These are phyloP conservation scores for Pyrus bretschneideri DNA, from an alignment of 306 rosid species.

Conservation along the genomic window DNA sequence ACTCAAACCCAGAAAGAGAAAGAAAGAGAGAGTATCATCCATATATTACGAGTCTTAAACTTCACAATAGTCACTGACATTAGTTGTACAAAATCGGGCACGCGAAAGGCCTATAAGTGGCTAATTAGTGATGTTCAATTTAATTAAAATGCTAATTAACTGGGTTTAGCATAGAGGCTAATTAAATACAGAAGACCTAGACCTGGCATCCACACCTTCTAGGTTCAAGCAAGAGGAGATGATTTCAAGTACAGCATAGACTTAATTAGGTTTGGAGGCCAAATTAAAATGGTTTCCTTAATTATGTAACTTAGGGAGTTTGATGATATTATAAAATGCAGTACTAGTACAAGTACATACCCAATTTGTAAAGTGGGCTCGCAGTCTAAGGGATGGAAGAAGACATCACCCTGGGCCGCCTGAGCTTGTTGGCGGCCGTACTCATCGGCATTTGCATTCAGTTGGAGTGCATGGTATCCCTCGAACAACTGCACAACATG, in stretches of 20 bases:
- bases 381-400: conserved; percentile 74
- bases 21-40: background rate
- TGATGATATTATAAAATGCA: background rate
- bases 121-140: background rate
- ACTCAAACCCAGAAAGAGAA: background rate
- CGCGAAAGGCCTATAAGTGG: no score
- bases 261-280: background rate
- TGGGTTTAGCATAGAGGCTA: background rate
- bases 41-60: background rate
- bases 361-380: conserved; percentile 93
- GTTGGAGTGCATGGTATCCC: conserved; percentile 72
- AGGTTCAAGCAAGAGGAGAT: background rate
- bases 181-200: background rate
- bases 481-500: conserved; percentile 54
- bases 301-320: background rate
- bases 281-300: background rate
- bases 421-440: conserved; percentile 66
- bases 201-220: background rate
- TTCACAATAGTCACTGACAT: background rate
- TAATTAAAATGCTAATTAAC: background rate
- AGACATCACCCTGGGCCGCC: conserved; percentile 44
- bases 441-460: conserved; percentile 60
- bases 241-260: background rate
- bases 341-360: conserved; percentile 25
- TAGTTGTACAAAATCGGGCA: no score